Evolutionary conservation across 2,329 filamentous ascomycete species (phyloP).

Genomic region (Neofusicoccum parvum): DNA sequence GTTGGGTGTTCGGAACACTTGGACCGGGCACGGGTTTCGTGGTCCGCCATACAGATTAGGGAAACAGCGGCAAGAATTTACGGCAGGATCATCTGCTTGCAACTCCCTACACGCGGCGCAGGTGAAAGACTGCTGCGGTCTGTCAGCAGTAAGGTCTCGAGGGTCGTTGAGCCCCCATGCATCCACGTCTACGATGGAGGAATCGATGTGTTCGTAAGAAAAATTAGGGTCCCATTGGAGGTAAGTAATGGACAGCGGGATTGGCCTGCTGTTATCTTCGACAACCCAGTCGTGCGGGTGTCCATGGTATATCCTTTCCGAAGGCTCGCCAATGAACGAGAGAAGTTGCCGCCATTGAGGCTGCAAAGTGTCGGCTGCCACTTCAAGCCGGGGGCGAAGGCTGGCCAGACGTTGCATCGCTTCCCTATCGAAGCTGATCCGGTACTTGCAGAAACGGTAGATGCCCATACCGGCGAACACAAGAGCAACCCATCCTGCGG

Average conservation of each 20-base stretch:
- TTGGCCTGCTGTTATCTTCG: slow-evolving; percentile 44
- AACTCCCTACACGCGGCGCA: slow-evolving; percentile 51
- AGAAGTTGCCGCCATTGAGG: slow-evolving; percentile 56
- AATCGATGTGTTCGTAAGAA: slow-evolving; percentile 52
- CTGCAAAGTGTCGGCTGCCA: slow-evolving; percentile 56
- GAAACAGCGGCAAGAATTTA: slow-evolving; percentile 58
- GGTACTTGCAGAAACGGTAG: slow-evolving; percentile 63
- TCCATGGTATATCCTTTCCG: slow-evolving; percentile 46
- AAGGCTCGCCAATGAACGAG: slow-evolving; percentile 48
- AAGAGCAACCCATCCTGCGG: slow-evolving; percentile 58
- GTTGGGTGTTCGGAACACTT: slow-evolving; percentile 55
- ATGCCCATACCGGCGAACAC: slow-evolving; percentile 61
- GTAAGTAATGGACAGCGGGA: slow-evolving; percentile 52
- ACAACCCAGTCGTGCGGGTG: slow-evolving; percentile 59
- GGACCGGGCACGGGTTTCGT: slow-evolving; percentile 48
- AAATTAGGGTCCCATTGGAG: slow-evolving; percentile 51
- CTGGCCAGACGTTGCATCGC: slow-evolving; percentile 52
- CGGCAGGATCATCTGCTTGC: slow-evolving; percentile 53
- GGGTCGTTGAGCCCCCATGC: slow-evolving; percentile 55
- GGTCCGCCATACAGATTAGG: slow-evolving; percentile 54
- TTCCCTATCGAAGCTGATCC: slow-evolving; percentile 55
- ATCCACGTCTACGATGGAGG: slow-evolving; percentile 52
- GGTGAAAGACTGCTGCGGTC: slow-evolving; percentile 35
- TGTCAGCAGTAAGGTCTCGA: slow-evolving; percentile 35
- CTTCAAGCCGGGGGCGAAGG: slow-evolving; percentile 52